Conservation (phyloP, 257 asterid genomes). For the Asclepias syriaca region DNA sequence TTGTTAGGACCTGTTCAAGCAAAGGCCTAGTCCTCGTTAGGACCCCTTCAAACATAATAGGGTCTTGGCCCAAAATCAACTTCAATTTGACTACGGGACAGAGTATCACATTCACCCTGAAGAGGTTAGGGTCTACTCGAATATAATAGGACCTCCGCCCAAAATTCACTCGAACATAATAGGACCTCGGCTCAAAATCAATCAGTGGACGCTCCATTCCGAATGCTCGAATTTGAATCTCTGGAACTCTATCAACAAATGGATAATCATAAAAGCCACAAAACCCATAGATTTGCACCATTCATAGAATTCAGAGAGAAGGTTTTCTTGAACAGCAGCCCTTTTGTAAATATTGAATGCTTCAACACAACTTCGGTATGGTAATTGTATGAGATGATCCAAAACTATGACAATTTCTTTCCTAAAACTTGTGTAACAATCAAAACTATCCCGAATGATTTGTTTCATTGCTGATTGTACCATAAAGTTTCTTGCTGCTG, state of each 20-base stretch:
- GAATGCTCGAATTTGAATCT: slow-evolving; percentile 48
- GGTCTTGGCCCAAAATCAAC: no score
- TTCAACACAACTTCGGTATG: slow-evolving; percentile 33
- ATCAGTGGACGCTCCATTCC: no score
- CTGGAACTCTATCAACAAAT: slow-evolving; percentile 46
- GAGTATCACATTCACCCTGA: no score
- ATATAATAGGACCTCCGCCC: no score
- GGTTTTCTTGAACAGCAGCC: slow-evolving; percentile 48
- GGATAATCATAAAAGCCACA: slow-evolving; percentile 56
- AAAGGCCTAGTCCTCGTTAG: no score
- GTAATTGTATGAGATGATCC: slow-evolving; percentile 49
- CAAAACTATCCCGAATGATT: slow-evolving; percentile 49
- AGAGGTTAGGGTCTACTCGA: no score
- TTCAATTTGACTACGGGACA: no score
- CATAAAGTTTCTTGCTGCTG: slow-evolving; percentile 38
- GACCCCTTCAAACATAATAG: no score
- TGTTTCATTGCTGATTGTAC: slow-evolving; percentile 48
- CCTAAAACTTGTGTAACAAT: slow-evolving; percentile 34
- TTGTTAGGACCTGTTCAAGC: no score
- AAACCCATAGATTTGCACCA: slow-evolving; percentile 45
- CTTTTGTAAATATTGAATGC: slow-evolving; percentile 55
- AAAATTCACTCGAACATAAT: no score
- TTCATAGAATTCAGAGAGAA: slow-evolving; percentile 36
- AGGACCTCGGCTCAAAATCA: no score
- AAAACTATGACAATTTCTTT: slow-evolving; percentile 38